Conservation (phyloP, 306 rosid genomes). For the Sicyos baderoa region DNA sequence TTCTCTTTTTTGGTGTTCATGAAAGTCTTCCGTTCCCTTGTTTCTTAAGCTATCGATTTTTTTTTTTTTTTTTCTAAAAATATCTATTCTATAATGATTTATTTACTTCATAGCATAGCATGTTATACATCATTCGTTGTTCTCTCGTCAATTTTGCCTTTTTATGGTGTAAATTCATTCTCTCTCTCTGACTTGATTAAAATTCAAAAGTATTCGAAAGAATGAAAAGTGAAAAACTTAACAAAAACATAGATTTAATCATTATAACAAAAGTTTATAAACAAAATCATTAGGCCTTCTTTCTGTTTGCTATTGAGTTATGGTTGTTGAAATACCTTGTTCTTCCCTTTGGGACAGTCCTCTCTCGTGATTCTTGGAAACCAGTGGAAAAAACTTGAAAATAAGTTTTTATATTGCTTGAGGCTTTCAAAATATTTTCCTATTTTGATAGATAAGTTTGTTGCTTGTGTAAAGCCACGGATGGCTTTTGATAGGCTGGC, state of each 20-base stretch:
- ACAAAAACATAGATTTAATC: background rate
- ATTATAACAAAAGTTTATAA: background rate
- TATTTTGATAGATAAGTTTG: background rate
- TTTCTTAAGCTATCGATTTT: background rate
- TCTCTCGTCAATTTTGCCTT: background rate
- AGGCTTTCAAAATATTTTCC: background rate
- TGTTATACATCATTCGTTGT: background rate
- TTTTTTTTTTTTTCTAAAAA: background rate
- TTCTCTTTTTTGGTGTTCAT: background rate
- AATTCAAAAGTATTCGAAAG: background rate
- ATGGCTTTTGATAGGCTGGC: conserved; percentile 13
- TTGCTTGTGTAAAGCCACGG: background rate
- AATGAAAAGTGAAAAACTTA: background rate
- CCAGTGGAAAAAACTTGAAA: background rate
- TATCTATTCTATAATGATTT: background rate
- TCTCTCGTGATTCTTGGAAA: background rate
- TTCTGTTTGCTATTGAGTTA: background rate
- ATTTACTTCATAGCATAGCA: background rate
- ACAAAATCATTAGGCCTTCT: background rate
- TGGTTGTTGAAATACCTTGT: background rate
- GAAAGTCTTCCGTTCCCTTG: background rate
- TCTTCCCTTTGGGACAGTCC: background rate
- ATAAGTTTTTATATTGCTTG: background rate
- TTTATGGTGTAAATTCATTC: background rate
- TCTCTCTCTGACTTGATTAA: background rate